These are phyloP conservation scores for Morella rubra DNA, from an alignment of 306 rosid species.

Conservation along the genomic window DNA sequence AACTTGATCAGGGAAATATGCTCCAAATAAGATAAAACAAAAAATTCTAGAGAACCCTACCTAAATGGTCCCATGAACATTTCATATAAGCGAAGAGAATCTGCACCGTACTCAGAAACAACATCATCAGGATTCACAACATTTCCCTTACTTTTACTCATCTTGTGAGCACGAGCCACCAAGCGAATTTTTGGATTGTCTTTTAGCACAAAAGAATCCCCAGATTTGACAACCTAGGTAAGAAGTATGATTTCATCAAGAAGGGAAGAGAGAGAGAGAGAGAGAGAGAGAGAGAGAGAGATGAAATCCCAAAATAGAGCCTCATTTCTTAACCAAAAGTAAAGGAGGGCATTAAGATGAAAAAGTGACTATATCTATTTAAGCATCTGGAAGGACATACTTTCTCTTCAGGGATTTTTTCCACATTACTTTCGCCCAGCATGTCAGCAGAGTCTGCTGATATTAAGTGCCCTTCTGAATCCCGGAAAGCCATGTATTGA, in stretches of 20 bases:
- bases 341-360: conserved; percentile 21
- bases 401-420: conserved; percentile 67
- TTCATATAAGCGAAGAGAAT: conserved; percentile 95
- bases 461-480: conserved; percentile 66
- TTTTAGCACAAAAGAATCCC: conserved; percentile 82
- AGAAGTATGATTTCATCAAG: conserved; percentile 21
- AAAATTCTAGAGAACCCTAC: conserved; percentile 38
- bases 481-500: conserved; percentile 78
- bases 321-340: conserved; percentile 9
- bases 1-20: not conserved
- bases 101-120: conserved; percentile 93
- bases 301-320: conserved; percentile 8
- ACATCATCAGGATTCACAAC: conserved; percentile 95
- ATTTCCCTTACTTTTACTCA: conserved; percentile 98
- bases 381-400: conserved; percentile 38
- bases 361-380: conserved; percentile 8
- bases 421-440: conserved; percentile 53
- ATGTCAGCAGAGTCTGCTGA: conserved; percentile 60
- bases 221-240: conserved; percentile 69
- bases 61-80: conserved; percentile 99
- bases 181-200: conserved; percentile 71
- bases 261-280: no score
- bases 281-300: not conserved
- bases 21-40: conserved; percentile 22
- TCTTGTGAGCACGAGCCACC: conserved; percentile 85